Base-by-base conservation (phyloP, 352 stramenopile species). In the Pythium monospermum region DNA sequence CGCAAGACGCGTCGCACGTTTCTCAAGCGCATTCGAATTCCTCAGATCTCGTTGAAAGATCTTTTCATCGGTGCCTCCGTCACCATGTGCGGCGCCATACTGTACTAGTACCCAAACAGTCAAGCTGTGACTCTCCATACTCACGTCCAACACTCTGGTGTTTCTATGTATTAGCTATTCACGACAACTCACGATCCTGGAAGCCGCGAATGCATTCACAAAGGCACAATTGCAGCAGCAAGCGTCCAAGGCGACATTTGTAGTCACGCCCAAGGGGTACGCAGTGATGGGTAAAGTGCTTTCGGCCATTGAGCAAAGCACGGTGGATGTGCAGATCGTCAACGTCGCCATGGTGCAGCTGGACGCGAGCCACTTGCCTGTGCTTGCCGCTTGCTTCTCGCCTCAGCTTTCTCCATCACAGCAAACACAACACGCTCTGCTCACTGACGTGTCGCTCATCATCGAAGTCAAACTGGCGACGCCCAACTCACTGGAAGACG, bases 1-100 rank as follows among this genome's bases (percentile, higher is more conserved):
- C 59, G 73, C 7, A 65, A 82, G 25, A 75, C 72, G 18, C 76
- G 69, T 40, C 76, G 71, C 6, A 49, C 72, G 27, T 93, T 94
- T 47, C 71, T 94, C 40, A 91, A 90, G 63, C 76, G 78, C 21
- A 93, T 89, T 41, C 70, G 59, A 38, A 85, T 91, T 33, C 75
- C 80, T 16, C 81, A 71, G 7, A 57, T 95, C 16, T 82, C 61
- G 13, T 58, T 77, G 16, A 65, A 76, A 0, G 71, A 92, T 49
- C 59, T 94, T 27, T 87, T 78, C 49, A 59, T 90, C 16, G 83
- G 85, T 22, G 67, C 73, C 12, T 80, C 68, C 28, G 48, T 95
- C 44, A 87, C 75, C 4, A 61, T 94, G 68, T 93, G 64, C 27
- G 68, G 36, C 18, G 16, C 19, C 26, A 27, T 23, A 11, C 6